Base-by-base conservation (phyloP, 768 basidiomycete genomes). In the Leccinum subgranulosum region DNA sequence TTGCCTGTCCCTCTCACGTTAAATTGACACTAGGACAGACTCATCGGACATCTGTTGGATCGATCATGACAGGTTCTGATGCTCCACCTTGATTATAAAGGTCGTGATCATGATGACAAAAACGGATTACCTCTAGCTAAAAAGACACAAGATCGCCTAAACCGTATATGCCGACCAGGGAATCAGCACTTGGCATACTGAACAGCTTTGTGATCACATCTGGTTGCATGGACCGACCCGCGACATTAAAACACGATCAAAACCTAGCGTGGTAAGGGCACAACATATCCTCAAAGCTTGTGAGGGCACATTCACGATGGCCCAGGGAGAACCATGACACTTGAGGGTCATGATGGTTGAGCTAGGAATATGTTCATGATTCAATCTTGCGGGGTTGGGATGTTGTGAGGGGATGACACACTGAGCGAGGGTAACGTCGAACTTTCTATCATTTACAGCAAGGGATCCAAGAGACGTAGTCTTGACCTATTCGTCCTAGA, bases 231-330 rank as follows among this genome's bases (percentile, higher is more conserved):
- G 86, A 29, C 79, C 82, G 31, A 84, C 85, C 6, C 83, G 81
- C 59, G 77, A 71, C 46, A 89, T 78, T 47, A 84, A 77, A 14
- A 83, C 82, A 65, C 84, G 83, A 62, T 79, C 74, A 66, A 88
- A 87, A 43, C 82, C 84, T 39, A 87, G 70, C 66, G 88, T 84
- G 11, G 84, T 84, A 23, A 86, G 87, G 9, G 84, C 85, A 65
- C 85, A 87, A 63, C 77, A 77, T 51, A 87, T 79, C 68, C 77
- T 81, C 69, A 54, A 76, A 73, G 57, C 72, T 75, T 28, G 65
- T 65, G 31, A 62, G 59, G 43, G 62, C 64, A 49, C 50, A 71
- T 60, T 8, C 51, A 59, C 49, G 29, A 27, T 34, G 45, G 11
- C 48, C 58, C 47, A 56, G 58, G 77, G 74, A 51, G 76, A 58